Evolutionary conservation across 75 land plant genomes (phyloP).

Genomic region (Larix kaempferi): DNA sequence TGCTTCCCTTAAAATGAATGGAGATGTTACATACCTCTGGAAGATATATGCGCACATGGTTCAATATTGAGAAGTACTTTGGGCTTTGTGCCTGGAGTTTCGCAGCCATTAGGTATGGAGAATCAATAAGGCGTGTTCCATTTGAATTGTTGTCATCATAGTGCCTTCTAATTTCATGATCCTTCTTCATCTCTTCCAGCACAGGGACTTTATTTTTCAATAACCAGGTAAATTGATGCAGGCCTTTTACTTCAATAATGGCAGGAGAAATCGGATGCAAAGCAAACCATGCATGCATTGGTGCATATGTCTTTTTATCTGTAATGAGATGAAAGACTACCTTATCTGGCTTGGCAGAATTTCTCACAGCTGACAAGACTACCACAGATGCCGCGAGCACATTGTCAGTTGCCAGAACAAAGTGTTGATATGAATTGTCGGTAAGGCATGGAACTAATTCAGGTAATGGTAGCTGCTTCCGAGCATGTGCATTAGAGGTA

Average conservation of each 20-base stretch:
- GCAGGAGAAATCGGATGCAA: conserved; percentile 53
- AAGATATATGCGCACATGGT: conserved; percentile 73
- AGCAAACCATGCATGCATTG: conserved; percentile 95
- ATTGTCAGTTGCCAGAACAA: conserved; percentile 77
- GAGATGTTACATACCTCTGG: conserved; percentile 55
- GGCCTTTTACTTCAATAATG: conserved; percentile 68
- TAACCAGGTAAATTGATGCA: conserved; percentile 83
- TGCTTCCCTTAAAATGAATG: not conserved
- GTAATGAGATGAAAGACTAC: conserved; percentile 84
- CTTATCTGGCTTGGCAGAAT: conserved; percentile 43
- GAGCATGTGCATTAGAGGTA: conserved; percentile 54
- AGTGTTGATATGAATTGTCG: conserved; percentile 56
- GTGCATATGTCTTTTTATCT: conserved; percentile 78
- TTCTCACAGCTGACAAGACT: conserved; percentile 55
- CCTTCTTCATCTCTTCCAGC: conserved; percentile 55
- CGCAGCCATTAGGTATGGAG: conserved; percentile 43
- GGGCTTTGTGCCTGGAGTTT: conserved; percentile 71
- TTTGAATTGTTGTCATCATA: conserved; percentile 40
- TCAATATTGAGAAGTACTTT: conserved; percentile 69
- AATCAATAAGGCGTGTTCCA: conserved; percentile 32
- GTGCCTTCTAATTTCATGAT: conserved; percentile 34
- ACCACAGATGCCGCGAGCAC: conserved; percentile 87
- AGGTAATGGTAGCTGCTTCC: conserved; percentile 57
- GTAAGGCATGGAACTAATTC: conserved; percentile 53
- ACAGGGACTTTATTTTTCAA: conserved; percentile 45